These are phyloP conservation scores for Phytopythium aichiense DNA, from an alignment of 352 stramenopile genomes.

Conservation along the genomic window DNA sequence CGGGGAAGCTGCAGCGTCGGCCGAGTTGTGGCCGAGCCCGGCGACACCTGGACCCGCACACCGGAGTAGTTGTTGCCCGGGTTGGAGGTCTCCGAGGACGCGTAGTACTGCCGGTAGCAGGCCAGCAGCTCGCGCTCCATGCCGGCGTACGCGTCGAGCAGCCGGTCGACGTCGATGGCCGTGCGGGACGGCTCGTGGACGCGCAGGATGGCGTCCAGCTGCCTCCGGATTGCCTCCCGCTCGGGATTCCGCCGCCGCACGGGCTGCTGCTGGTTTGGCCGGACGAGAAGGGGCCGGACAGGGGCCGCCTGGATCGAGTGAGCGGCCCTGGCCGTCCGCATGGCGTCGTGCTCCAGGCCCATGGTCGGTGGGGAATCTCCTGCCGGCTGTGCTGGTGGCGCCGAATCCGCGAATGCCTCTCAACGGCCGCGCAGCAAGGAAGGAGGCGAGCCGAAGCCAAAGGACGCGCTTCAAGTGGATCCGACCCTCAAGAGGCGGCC, in stretches of 20 bases:
- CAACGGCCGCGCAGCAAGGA: not conserved
- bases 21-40: not conserved
- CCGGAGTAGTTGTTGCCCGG: constrained; percentile 17
- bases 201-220: constrained; percentile 42
- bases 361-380: not conserved
- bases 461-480: constrained; percentile 2
- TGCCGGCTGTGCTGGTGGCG: not conserved
- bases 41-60: not conserved
- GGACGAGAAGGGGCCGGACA: not conserved
- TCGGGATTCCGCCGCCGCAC: not conserved
- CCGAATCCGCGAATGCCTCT: not conserved
- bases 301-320: not conserved
- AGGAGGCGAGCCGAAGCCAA: not conserved
- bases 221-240: constrained; percentile 9
- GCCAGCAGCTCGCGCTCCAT: constrained; percentile 61
- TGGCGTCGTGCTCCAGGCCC: not conserved
- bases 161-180: constrained; percentile 20
- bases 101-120: constrained; percentile 68
- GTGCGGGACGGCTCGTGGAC: constrained; percentile 42
- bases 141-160: constrained; percentile 47
- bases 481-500: not conserved
- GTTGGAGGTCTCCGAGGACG: constrained; percentile 12
- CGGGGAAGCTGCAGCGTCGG: constrained; percentile 35
- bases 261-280: not conserved
- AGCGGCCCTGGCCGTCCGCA: not conserved